Conservation (phyloP, 2,329 filamentous ascomycete genomes). For the Calonectria ilicicola region DNA sequence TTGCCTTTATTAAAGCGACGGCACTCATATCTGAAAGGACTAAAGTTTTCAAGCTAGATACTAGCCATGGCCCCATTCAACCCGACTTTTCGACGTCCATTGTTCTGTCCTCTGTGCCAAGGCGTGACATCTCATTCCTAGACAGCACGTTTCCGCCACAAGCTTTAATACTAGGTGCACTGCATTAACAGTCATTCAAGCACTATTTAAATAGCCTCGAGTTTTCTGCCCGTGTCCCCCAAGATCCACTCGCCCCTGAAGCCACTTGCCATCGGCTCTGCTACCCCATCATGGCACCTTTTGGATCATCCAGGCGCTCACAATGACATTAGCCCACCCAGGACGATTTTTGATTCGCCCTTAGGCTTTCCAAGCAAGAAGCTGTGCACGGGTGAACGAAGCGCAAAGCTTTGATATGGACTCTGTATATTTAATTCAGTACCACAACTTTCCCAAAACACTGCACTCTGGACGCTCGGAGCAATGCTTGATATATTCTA, state of each 20-base stretch:
- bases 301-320: background rate
- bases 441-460: background rate
- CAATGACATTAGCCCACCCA: too few species aligned
- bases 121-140: background rate
- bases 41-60: background rate
- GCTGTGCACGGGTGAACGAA: background rate
- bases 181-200: background rate
- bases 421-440: background rate
- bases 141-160: background rate
- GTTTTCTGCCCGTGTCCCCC: background rate
- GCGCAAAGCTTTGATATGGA: background rate
- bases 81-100: background rate
- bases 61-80: background rate
- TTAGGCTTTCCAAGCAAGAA: background rate
- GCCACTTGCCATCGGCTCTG: too few species aligned
- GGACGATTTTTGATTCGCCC: background rate
- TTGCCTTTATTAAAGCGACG: background rate
- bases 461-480: background rate
- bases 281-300: background rate
- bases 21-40: background rate
- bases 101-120: background rate
- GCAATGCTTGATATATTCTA: background rate
- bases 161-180: background rate
- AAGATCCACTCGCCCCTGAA: background rate
- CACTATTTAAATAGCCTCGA: background rate